A percentile compares a stretch with the other conserved stretches of the same genome.
These are phyloP conservation scores for Diaporthe longicolla DNA, from an alignment of 2,329 filamentous ascomycete genomes.

Conservation along the genomic window DNA sequence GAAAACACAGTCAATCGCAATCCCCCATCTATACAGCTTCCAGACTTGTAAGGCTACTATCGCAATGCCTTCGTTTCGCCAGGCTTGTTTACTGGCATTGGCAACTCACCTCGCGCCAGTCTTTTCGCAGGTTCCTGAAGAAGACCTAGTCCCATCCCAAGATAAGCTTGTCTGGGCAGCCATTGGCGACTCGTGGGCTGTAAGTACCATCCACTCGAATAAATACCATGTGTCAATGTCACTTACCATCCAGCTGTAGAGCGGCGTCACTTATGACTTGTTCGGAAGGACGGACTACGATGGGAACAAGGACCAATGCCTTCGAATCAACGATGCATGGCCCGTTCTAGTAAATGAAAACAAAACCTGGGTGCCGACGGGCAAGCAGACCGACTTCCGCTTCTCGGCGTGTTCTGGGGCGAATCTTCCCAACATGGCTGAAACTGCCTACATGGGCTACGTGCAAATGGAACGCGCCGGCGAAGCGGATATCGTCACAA, in stretches of 20 bases:
- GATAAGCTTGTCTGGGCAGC: conserved; percentile 23
- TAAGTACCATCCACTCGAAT: conserved; percentile 11
- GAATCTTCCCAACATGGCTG: conserved; percentile 9
- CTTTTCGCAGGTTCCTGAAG: conserved; percentile 20
- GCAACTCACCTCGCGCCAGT: conserved; percentile 17
- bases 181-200: conserved; percentile 22
- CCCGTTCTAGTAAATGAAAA: conserved; percentile 5
- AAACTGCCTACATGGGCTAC: conserved; percentile 18
- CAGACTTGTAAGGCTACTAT: conserved; percentile 2
- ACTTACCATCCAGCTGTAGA: conserved; percentile 10
- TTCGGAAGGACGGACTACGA: conserved; percentile 6
- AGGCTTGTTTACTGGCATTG: conserved; percentile 14
- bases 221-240: conserved; percentile 7
- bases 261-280: conserved; percentile 14
- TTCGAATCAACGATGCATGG: conserved; percentile 17
- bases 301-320: conserved; percentile 6
- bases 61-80: conserved; percentile 11
- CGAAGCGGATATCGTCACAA: conserved; percentile 22
- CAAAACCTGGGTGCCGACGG: conserved; percentile 24
- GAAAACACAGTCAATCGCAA: conserved; percentile 4
- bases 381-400: conserved; percentile 18
- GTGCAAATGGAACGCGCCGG: conserved; percentile 14
- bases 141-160: conserved; percentile 21
- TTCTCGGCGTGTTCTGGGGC: conserved; percentile 15
- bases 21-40: conserved; percentile 7